phyloP scores from a whole-genome alignment of 83 land plant genomes.

The Picea mariana region DNA sequence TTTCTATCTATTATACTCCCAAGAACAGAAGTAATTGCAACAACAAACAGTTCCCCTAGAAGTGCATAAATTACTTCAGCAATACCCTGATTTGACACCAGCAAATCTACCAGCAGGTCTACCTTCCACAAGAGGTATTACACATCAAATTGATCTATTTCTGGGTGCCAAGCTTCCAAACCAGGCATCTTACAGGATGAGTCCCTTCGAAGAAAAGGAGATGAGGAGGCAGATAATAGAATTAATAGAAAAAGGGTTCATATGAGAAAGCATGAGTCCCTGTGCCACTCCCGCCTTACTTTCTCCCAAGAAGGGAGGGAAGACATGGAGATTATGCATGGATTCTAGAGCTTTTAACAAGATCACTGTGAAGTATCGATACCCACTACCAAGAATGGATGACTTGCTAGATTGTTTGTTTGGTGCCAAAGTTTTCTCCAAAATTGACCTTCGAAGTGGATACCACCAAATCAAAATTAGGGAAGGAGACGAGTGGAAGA shows the following conservation, averaged over 20 bases:
- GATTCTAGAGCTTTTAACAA: slow-evolving; percentile 5
- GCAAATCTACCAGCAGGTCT: slow-evolving; percentile 4
- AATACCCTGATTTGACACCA: slow-evolving; percentile 3
- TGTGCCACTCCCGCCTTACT: slow-evolving; percentile 8
- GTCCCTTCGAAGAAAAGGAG: neutral
- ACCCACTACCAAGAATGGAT: neutral
- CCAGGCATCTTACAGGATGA: slow-evolving; percentile 8
- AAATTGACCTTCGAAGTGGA: no score
- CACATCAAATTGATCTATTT: slow-evolving; percentile 16
- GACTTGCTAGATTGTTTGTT: neutral
- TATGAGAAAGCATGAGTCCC: slow-evolving; percentile 12
- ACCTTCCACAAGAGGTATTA: slow-evolving; percentile 2
- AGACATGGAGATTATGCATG: slow-evolving; percentile 16
- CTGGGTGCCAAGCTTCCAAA: slow-evolving; percentile 19
- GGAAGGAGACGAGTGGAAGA: no score
- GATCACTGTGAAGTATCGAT: neutral
- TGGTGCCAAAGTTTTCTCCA: no score
- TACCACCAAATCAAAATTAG: no score
- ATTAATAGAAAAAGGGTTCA: neutral
- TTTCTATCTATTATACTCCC: neutral
- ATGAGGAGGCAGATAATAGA: neutral
- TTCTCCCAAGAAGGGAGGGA: slow-evolving; percentile 10
- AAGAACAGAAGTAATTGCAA: neutral
- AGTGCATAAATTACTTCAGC: neutral
- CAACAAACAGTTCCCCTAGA: neutral